Evolutionary conservation across 805 yeast genomes (phyloP), one percentile per base, ranked within the genome.

Genomic region (Yarrowia sp.): DNA sequence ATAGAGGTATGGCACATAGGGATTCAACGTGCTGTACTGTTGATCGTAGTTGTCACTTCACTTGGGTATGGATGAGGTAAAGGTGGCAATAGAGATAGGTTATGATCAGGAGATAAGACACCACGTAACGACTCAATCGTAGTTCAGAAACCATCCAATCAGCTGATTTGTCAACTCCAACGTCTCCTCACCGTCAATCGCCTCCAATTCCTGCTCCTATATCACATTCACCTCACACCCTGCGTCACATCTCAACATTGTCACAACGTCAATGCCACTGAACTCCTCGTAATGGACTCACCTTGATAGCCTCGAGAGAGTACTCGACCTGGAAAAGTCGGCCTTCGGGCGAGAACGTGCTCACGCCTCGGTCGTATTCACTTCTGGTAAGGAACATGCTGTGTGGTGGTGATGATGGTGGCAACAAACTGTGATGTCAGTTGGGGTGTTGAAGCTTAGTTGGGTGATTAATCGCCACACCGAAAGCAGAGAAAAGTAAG

Each of bases 261-360:
- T 24, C 30, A 24, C 30, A 24, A 24, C 30, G 9, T 36, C 38
- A 36, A 24, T 47, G 14, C 9, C 38, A 36, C 38, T 36, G 38
- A 52, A 52, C 20, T 52, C 34, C 38, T 46, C 36, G 44, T 20
- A 12, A 10, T 24, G 33, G 24, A 58, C 64, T 58, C 50, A 58
- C 64, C 30, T 58, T 95, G 79, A 95, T 95, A 56, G 99, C 99
- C 79, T 95, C 99, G 68, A 95, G 81, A 10, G 99, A 95, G 78
- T 95, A 95, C 78, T 95, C 99, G 52, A 95, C 99, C 80, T 95
- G 99, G 81, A 95, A 95, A 70, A 95, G 82, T 77, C 99, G 90
- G 33, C 99, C 99, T 78, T 96, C 99, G 33, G 99, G 99, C 1
- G 98, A 93, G 79, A 96, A 95, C 9, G 99, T 96, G 75, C 96